Evolutionary conservation across 2,329 filamentous ascomycete genomes (phyloP).

Genomic region (Fonsecaea nubica): DNA sequence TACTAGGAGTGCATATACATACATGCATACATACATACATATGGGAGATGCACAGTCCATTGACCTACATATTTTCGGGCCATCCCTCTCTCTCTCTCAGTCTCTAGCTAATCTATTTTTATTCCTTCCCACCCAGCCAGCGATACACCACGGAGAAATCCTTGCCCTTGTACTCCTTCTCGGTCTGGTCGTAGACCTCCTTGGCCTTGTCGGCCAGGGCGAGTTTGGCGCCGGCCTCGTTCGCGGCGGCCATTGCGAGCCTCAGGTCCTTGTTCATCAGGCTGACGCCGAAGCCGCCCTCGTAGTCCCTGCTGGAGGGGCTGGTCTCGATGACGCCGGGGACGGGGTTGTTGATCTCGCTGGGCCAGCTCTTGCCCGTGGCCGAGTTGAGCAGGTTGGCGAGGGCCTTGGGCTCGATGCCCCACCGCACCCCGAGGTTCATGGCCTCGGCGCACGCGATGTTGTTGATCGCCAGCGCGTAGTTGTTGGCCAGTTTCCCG

Average conservation of each 20-base stretch:
- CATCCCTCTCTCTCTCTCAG: no score
- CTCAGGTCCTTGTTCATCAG: constrained; percentile 82
- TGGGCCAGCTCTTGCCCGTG: constrained; percentile 95
- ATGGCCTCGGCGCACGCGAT: constrained; percentile 72
- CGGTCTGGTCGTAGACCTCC: constrained; percentile 71
- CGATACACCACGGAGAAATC: constrained; percentile 82
- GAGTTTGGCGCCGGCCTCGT: constrained; percentile 70
- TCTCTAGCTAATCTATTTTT: not conserved
- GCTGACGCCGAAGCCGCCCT: constrained; percentile 76
- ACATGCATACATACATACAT: no score
- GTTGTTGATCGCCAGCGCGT: constrained; percentile 92
- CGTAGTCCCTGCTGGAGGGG: constrained; percentile 77
- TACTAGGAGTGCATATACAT: no score
- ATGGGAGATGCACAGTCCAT: no score
- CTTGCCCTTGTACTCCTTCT: constrained; percentile 68
- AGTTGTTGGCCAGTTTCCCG: constrained; percentile 97
- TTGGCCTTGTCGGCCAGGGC: constrained; percentile 68
- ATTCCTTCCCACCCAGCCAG: constrained; percentile 41
- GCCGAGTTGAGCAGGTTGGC: constrained; percentile 89
- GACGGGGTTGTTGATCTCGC: constrained; percentile 94
- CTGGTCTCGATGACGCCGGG: constrained; percentile 78
- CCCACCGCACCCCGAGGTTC: constrained; percentile 69
- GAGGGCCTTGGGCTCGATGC: constrained; percentile 69
- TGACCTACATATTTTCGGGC: no score
- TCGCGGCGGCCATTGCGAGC: constrained; percentile 74